Evolutionary conservation across 805 yeast species (phyloP), one percentile per base, ranked within the genome.

Genomic region (Wickerhamomyces strasburgensis): DNA sequence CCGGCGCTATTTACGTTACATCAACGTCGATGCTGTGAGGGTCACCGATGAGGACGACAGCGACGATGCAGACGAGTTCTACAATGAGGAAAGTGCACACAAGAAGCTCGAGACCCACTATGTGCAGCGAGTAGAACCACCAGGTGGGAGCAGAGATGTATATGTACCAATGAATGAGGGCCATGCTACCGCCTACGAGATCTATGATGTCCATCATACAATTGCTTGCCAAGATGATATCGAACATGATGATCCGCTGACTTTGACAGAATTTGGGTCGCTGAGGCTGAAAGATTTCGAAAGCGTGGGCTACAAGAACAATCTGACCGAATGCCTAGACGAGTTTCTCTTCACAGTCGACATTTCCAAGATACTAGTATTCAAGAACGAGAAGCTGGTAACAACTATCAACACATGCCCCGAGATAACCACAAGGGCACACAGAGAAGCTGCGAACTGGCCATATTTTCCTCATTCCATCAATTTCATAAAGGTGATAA

Each of bases 391-490:
- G 5, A 27, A 25, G 6, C 13, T 38, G 0, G 11, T 33, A 2
- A 14, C 16, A 7, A 14, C 31, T 9, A 17, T 42, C 5, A 44
- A 41, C 10, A 44, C 49, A 8, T 35, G 33, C 16, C 52, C 56
- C 10, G 6, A 31, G 1, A 19, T 44, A n/a, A 51, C 55, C 4
- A 19, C 40, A 7, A 17, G 34, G 2, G 46, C 57, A 1, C 77
- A 73, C 46, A 42, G 70, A 24, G 48, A 55, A 6, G 57, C 63
- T 7, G 66, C 77, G 6, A 73, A 78, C 1, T 71, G 73, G 72
- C 74, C 78, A 0, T 61, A 61, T 34, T 65, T 60, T 33, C 82
- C 83, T 2, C 81, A 75, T 51, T 65, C 78, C 0, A 65, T 80
- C 16, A 81, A 81, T 45, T 70, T 53, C 45, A 34, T 80, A 29